A percentile compares a stretch with the other conserved stretches of the same genome.
Conservation (phyloP, 2,329 filamentous ascomycete species). For the Ceratocystiopsis minuta region DNA sequence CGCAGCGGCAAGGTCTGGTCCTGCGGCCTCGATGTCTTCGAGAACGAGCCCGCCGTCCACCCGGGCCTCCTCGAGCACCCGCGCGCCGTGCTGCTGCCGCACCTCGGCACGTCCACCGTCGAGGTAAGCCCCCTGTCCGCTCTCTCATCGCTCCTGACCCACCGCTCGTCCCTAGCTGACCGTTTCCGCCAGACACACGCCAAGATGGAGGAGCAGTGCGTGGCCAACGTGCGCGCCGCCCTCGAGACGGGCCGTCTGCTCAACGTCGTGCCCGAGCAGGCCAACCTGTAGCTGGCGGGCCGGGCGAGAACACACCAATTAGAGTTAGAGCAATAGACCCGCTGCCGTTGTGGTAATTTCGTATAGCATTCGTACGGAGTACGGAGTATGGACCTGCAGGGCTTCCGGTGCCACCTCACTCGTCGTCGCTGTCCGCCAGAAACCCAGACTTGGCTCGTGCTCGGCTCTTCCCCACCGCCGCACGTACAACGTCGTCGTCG, state of each 20-base stretch:
- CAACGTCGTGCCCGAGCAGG: neutral
- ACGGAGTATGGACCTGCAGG: neutral
- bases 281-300: neutral
- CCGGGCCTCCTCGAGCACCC: constrained; percentile 39
- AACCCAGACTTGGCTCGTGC: constrained; percentile 34
- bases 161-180: neutral
- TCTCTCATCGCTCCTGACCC: neutral
- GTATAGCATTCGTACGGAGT: no score
- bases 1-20: constrained; percentile 34
- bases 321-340: no score
- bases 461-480: constrained; percentile 19
- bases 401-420: constrained; percentile 20
- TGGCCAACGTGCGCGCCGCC: constrained; percentile 2
- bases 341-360: no score
- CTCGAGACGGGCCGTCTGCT: constrained; percentile 1
- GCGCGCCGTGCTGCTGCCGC: constrained; percentile 44
- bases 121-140: constrained; percentile 17
- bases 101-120: constrained; percentile 48
- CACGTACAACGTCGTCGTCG: constrained; percentile 24
- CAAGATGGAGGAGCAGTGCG: constrained; percentile 2
- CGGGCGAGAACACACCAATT: no score
- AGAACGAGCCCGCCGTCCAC: constrained; percentile 41
- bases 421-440: constrained; percentile 41
- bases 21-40: constrained; percentile 38
- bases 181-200: neutral